Percentiles rank a stretch among this genome's conserved stretches.
Evolutionary conservation across 331 rosid species (phyloP).

Genomic region (Malus hybrid): DNA sequence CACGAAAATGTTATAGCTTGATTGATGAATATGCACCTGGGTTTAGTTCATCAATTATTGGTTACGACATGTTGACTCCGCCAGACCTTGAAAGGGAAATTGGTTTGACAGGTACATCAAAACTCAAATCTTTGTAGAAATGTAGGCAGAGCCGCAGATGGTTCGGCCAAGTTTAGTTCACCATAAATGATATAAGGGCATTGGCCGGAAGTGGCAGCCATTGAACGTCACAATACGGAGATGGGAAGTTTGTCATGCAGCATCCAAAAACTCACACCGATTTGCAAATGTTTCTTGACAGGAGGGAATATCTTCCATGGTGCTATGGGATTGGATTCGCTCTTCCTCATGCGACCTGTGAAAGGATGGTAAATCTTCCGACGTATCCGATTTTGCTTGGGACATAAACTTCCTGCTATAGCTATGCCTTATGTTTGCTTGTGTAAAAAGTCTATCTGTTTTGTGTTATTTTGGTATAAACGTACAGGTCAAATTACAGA

Average conservation of each 20-base stretch:
- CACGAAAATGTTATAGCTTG: slow-evolving; percentile 60
- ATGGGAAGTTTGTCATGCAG: neutral
- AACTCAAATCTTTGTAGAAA: neutral
- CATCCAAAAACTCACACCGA: neutral
- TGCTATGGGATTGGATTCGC: slow-evolving; percentile 91
- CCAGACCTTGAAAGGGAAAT: slow-evolving; percentile 94
- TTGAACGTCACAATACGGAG: neutral
- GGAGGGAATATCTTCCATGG: slow-evolving; percentile 97
- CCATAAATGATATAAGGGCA: neutral
- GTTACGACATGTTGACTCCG: slow-evolving; percentile 87
- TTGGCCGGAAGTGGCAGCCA: neutral
- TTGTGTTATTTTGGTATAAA: neutral
- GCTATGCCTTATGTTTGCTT: neutral
- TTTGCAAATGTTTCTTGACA: slow-evolving; percentile 15
- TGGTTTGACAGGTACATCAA: slow-evolving; percentile 69
- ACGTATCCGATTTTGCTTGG: neutral
- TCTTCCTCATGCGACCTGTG: slow-evolving; percentile 79
- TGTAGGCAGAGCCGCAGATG: neutral
- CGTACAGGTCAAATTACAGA: slow-evolving; percentile 76
- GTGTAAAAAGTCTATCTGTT: neutral
- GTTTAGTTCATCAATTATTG: slow-evolving; percentile 70
- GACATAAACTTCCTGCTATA: neutral
- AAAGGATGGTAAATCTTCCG: slow-evolving; percentile 70
- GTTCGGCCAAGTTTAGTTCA: neutral
- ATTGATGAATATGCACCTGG: slow-evolving; percentile 89